Percentiles rank a stretch among this genome's conserved stretches.
These are phyloP conservation scores for Suillus sp. DNA, from an alignment of 768 basidiomycete genomes.

Conservation along the genomic window DNA sequence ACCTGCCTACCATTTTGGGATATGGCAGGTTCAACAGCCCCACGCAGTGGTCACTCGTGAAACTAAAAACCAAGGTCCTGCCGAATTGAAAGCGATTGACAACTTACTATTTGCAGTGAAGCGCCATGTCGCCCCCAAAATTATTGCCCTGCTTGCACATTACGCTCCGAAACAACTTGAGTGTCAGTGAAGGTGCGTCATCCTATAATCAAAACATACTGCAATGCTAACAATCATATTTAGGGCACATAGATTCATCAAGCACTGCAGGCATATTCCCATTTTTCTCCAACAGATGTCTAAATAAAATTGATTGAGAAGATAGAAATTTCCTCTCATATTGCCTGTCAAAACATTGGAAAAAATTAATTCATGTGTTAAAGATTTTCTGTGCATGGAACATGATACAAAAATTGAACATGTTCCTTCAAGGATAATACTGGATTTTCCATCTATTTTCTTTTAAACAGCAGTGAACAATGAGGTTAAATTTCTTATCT, in stretches of 20 bases:
- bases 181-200: background rate
- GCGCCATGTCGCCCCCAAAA: background rate
- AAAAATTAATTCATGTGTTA: too few species aligned
- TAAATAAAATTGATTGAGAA: too few species aligned
- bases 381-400: too few species aligned
- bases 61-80: background rate
- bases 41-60: background rate
- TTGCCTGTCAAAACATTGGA: too few species aligned
- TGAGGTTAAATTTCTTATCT: too few species aligned
- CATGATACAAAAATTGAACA: too few species aligned
- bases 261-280: too few species aligned
- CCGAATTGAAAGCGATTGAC: background rate
- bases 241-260: background rate
- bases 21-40: background rate
- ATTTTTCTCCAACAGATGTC: too few species aligned
- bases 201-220: background rate
- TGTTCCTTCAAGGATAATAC: too few species aligned
- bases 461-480: too few species aligned
- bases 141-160: background rate
- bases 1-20: background rate
- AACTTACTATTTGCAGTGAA: background rate
- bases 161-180: background rate
- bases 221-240: background rate
- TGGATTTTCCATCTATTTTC: too few species aligned
- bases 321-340: too few species aligned